phyloP scores from a whole-genome alignment of 176 grass and related monocot species.

The Pontederia paniculata region DNA sequence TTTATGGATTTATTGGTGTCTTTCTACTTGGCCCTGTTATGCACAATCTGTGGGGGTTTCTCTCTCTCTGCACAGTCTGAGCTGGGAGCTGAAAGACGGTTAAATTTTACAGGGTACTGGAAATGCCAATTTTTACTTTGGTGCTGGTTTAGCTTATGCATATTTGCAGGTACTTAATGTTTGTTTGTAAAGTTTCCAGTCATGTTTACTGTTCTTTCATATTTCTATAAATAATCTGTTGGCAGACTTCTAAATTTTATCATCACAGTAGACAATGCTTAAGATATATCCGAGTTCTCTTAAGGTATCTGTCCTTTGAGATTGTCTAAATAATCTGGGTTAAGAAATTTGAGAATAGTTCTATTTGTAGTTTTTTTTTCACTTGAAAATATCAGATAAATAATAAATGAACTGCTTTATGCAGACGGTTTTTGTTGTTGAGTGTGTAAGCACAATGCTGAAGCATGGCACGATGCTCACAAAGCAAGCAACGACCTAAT shows the following conservation, averaged over 20 bases:
- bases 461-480: constrained; percentile 74
- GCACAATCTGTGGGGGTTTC: constrained; percentile 91
- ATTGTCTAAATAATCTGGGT: too few relatives aligned
- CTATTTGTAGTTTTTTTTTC: neutral
- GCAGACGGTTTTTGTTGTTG: constrained; percentile 73
- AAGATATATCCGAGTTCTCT: too few relatives aligned
- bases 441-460: constrained; percentile 65
- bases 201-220: too few relatives aligned
- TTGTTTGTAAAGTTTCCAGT: too few relatives aligned
- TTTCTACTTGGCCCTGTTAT: constrained; percentile 89
- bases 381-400: neutral
- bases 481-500: constrained; percentile 18
- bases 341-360: too few relatives aligned
- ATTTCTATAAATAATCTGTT: too few relatives aligned
- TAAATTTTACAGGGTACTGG: constrained; percentile 59
- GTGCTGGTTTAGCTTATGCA: constrained; percentile 75
- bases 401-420: constrained; percentile 6
- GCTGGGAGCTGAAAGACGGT: too few relatives aligned
- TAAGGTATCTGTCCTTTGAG: too few relatives aligned
- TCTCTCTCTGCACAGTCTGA: too few relatives aligned
- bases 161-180: constrained; percentile 96
- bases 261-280: too few relatives aligned
- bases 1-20: constrained; percentile 81
- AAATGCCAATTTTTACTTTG: constrained; percentile 98
- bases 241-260: too few relatives aligned